phyloP scores from a whole-genome alignment of 257 asterid genomes.

The Paraleonurus japonicus region DNA sequence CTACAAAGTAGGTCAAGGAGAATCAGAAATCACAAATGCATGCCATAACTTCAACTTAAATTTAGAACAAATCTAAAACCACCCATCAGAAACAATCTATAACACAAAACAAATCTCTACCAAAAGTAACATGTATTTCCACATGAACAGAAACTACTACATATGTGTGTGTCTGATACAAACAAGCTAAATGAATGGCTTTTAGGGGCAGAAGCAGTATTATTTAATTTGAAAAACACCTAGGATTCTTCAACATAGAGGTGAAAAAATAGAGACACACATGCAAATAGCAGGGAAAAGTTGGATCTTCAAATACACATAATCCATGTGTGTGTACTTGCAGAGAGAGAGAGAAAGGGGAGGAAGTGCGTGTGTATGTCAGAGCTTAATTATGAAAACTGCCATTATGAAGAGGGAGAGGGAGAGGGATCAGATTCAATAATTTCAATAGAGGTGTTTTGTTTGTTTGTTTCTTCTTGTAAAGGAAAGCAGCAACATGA shows the following conservation, averaged over 20 bases:
- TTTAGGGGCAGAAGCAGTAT: neutral
- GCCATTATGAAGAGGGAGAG: conserved; percentile 23
- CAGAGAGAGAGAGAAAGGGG: conserved; percentile 21
- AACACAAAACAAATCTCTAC: neutral
- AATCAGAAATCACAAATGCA: conserved; percentile 22
- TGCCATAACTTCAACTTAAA: neutral
- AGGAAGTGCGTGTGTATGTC: conserved; percentile 30
- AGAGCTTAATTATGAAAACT: conserved; percentile 31
- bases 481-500: conserved; percentile 30
- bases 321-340: conserved; percentile 30
- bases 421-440: conserved; percentile 20
- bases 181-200: conserved; percentile 7
- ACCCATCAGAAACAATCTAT: conserved; percentile 4
- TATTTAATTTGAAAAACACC: conserved; percentile 23
- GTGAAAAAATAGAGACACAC: neutral
- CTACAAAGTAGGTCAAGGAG: neutral
- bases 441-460: conserved; percentile 20
- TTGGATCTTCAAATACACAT: conserved; percentile 29
- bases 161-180: neutral
- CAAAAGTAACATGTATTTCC: neutral
- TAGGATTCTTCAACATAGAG: conserved; percentile 33
- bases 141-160: conserved; percentile 15
- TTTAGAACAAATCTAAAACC: conserved; percentile 11
- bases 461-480: conserved; percentile 25
- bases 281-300: conserved; percentile 23